Base-by-base conservation (phyloP, 208 protist genomes). In the Crithidia thermophila region DNA sequence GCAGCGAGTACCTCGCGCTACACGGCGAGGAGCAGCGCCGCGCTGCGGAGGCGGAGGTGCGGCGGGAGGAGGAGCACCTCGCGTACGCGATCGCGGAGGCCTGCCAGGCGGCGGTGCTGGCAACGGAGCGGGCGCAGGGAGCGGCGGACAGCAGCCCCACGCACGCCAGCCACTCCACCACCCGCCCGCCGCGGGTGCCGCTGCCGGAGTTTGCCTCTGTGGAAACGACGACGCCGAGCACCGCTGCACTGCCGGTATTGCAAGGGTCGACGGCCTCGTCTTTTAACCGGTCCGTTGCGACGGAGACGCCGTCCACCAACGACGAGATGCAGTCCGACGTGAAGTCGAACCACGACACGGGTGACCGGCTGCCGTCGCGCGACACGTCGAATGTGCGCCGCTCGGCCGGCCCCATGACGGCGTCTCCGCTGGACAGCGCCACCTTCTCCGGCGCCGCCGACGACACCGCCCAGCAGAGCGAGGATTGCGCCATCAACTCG, bases 31-130 rank as follows among this genome's bases (percentile, higher is more conserved):
- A 30, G 1, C 9, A 43, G 0, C 14, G 34, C 2, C 4, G 4
- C 20, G 18, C 18, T 30, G 16, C 1, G n/a, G 43, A 39, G 27
- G 43, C 14, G 43, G 43, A 53, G 28, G 30, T 30, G 28, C n/a
- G 40, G 56, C 4, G 28, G 30, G 3, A 20, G 14, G 58, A 53
- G 33, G 58, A 51, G 30, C 33, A 53, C 43, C 20, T 53, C 1
- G 58, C 58, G 25, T 51, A 43, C 58, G 33, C 33, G 9, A 42
- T 64, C 27, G 58, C 58, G 1, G 58, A 40, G 43, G 43, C 42
- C 21, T 64, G 31, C 37, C 43, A 53, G 20, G 42, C 58, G 13
- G 42, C 58, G 10, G 37, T 53, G 13, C 4, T 18, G 0, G 42
- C 58, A 18, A 21, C 43, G 21, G 20, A 51, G 58, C 28, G 20